A percentile compares a stretch with the other conserved stretches of the same genome.
These are phyloP conservation scores for Primulina tabacum DNA, from an alignment of 257 asterid species.

Conservation along the genomic window DNA sequence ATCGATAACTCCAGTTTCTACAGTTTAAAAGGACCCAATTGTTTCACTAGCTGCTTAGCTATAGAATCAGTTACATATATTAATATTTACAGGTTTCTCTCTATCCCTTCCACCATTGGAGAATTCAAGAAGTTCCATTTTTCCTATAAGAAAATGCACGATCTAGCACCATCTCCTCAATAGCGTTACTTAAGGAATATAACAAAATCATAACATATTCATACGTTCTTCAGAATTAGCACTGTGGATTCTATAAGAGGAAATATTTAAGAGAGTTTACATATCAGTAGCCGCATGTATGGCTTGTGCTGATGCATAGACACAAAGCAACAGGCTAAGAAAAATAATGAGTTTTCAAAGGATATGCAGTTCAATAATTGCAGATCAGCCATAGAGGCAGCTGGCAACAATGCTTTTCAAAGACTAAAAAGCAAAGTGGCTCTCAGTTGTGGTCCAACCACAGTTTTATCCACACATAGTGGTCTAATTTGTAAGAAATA, in stretches of 20 bases:
- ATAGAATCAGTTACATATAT: background rate
- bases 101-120: background rate
- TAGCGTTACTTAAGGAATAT: background rate
- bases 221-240: background rate
- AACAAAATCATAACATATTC: background rate
- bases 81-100: background rate
- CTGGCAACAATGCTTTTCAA: slow-evolving; percentile 34
- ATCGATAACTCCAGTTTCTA: too few relatives aligned
- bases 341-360: slow-evolving; percentile 12
- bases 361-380: slow-evolving; percentile 29
- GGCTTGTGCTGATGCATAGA: slow-evolving; percentile 12
- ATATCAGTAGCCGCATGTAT: slow-evolving; percentile 19
- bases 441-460: slow-evolving; percentile 51
- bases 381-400: slow-evolving; percentile 29
- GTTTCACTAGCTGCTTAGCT: background rate
- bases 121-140: background rate
- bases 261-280: slow-evolving; percentile 11
- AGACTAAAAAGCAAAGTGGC: slow-evolving; percentile 26
- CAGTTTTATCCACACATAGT: slow-evolving; percentile 41
- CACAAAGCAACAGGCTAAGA: background rate
- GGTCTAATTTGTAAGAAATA: slow-evolving; percentile 34
- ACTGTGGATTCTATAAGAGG: slow-evolving; percentile 2
- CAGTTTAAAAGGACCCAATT: background rate
- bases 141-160: background rate
- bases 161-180: background rate